Evolutionary conservation across 75 land plant species (phyloP), one percentile per base, ranked within the genome.

Genomic region (Larix kaempferi): DNA sequence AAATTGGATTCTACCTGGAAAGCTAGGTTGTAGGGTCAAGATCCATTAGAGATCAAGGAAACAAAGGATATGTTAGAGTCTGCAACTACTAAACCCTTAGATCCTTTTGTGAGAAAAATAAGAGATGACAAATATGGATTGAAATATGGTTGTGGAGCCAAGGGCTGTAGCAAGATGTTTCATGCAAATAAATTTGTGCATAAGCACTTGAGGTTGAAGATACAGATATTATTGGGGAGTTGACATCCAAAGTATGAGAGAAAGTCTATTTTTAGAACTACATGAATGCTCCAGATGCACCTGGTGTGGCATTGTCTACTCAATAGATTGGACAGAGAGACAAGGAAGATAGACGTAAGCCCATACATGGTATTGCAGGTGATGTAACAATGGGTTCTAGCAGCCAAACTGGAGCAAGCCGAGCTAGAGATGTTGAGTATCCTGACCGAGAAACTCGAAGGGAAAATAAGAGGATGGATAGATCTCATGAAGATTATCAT

Each of bases 101-200:
- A 98, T 82, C 98, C 99, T 3, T 86, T 81, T 78, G 95, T 98
- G 26, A 85, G 98, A 11, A 98, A 98, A 80, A 98, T 98, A 59
- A 87, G 99, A 77, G 99, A 98, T 87, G 99, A 98, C 65, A 98
- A 98, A 60, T 98, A 98, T 85, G 99, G 99, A 2, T 98, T 98
- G 99, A 98, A 98, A 81, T 98, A 95, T 89, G 98, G 99, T 11
- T 98, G 99, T 85, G 96, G 98, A 77, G 99, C 99, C n/a, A 98
- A 95, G 71, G 96, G 93, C 21, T 98, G 99, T 82, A 91, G 94
- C 69, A 98, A 98, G 78, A 90, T 98, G 26, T 98, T 98, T 72
- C 99, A 98, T 88, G 99, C 99, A 41, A 85, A 96, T 79, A 98
- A 98, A 78, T 98, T 90, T 86, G 99, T 98, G 61, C 99, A 98